These are phyloP conservation scores for Neurospora sp. DNA, from an alignment of 2,329 filamentous ascomycete species.

Conservation along the genomic window DNA sequence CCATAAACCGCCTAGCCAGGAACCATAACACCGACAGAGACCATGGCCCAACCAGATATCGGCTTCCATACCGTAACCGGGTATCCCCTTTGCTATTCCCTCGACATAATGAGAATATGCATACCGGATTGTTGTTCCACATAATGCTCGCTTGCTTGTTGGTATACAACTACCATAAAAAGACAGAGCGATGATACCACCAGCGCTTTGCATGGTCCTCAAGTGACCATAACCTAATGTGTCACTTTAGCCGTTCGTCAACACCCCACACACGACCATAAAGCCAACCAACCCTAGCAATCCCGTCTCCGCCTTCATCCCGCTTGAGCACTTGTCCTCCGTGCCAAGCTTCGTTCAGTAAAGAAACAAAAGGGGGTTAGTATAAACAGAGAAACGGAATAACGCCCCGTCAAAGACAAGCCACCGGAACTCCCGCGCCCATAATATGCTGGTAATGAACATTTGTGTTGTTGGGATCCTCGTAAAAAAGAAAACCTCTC, in stretches of 20 bases:
- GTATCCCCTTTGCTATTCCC: neutral
- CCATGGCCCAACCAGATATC: neutral
- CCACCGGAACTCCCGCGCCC: neutral
- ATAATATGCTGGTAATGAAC: neutral
- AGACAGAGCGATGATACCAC: neutral
- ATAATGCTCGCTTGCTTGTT: neutral
- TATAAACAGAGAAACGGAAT: neutral
- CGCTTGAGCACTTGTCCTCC: neutral
- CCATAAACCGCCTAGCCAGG: neutral
- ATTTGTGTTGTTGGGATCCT: neutral
- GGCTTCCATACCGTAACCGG: neutral
- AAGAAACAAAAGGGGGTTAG: neutral
- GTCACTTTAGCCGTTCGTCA: neutral
- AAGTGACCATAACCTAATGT: neutral
- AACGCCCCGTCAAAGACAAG: neutral
- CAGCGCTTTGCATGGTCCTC: neutral
- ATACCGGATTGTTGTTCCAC: neutral
- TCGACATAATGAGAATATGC: neutral
- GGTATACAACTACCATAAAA: neutral
- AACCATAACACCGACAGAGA: neutral
- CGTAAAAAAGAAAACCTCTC: neutral
- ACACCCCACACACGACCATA: neutral
- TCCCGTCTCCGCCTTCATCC: neutral
- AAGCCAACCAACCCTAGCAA: neutral
- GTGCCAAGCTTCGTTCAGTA: neutral